Percentiles rank a stretch among this genome's conserved stretches.
phyloP scores from a whole-genome alignment of 2,329 filamentous ascomycete species.

The Metarhizium guizhouense region DNA sequence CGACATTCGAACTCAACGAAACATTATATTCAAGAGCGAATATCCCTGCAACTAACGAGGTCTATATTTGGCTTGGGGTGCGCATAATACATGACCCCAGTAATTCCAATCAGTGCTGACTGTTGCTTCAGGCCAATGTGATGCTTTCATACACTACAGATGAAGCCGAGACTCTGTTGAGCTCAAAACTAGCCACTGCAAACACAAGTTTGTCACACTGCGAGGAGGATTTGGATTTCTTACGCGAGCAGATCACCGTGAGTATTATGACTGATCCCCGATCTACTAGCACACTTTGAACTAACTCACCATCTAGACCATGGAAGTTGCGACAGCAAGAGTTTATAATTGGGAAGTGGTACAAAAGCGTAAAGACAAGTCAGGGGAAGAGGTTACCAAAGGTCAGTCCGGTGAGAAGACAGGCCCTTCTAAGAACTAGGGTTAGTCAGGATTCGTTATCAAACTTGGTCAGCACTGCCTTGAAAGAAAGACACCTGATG shows the following conservation, averaged over 20 bases:
- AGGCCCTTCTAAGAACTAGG: neutral
- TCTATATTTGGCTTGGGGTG: slow-evolving; percentile 95
- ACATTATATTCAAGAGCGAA: slow-evolving; percentile 86
- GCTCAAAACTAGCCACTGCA: slow-evolving; percentile 69
- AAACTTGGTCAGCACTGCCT: neutral
- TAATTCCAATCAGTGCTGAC: neutral
- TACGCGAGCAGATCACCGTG: slow-evolving; percentile 94
- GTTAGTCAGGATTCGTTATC: neutral
- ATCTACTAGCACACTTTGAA: slow-evolving; percentile 5
- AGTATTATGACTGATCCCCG: slow-evolving; percentile 18
- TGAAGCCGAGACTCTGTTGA: slow-evolving; percentile 73
- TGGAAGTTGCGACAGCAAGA: slow-evolving; percentile 91
- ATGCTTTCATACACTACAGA: slow-evolving; percentile 92
- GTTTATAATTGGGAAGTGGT: slow-evolving; percentile 99
- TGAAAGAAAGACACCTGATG: neutral
- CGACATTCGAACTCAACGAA: slow-evolving; percentile 93
- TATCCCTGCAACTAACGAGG: slow-evolving; percentile 76
- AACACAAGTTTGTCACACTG: slow-evolving; percentile 76
- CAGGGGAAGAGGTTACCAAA: slow-evolving; percentile 44
- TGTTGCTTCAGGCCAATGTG: slow-evolving; percentile 64
- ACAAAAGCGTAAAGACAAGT: slow-evolving; percentile 86
- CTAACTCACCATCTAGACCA: slow-evolving; percentile 49
- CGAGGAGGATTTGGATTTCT: slow-evolving; percentile 91
- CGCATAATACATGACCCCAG: neutral
- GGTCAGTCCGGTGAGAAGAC: slow-evolving; percentile 28